Percentiles rank a stretch among this genome's conserved stretches.
phyloP scores from a whole-genome alignment of 345 rosid genomes.

The Anastatica hierochuntica region DNA sequence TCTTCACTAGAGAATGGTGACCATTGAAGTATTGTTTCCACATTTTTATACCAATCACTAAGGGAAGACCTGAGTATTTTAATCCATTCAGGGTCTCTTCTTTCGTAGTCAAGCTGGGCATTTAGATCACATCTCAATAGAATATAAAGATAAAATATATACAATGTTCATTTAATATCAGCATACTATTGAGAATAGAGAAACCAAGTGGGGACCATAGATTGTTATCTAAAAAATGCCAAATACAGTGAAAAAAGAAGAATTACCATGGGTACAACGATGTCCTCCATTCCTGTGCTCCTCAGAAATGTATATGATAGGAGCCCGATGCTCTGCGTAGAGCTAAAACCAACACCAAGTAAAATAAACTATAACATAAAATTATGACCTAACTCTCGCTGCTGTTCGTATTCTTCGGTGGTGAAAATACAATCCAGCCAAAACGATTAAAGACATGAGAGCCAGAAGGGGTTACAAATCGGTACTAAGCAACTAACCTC shows the following conservation, averaged over 20 bases:
- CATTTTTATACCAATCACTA: constrained; percentile 59
- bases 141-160: not conserved
- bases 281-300: constrained; percentile 91
- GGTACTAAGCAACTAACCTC: constrained; percentile 31
- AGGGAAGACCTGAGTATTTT: constrained; percentile 39
- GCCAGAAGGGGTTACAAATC: not conserved
- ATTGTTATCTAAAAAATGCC: not conserved
- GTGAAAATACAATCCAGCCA: not conserved
- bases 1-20: constrained; percentile 63
- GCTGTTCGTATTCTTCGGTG: not conserved
- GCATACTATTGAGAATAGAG: not conserved
- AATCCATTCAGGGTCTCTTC: constrained; percentile 46
- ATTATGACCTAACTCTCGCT: constrained; percentile 36
- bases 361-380: constrained; percentile 11
- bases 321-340: constrained; percentile 84
- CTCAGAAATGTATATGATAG: constrained; percentile 80
- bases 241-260: not conserved
- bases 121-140: constrained; percentile 14
- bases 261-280: constrained; percentile 93
- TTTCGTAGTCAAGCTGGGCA: constrained; percentile 74
- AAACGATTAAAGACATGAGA: not conserved
- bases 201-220: too few relatives aligned
- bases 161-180: not conserved
- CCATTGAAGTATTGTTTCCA: constrained; percentile 68
- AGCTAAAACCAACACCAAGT: constrained; percentile 38